Evolutionary conservation across 805 yeast species (phyloP).

Genomic region (Hanseniaspora occidentalis): DNA sequence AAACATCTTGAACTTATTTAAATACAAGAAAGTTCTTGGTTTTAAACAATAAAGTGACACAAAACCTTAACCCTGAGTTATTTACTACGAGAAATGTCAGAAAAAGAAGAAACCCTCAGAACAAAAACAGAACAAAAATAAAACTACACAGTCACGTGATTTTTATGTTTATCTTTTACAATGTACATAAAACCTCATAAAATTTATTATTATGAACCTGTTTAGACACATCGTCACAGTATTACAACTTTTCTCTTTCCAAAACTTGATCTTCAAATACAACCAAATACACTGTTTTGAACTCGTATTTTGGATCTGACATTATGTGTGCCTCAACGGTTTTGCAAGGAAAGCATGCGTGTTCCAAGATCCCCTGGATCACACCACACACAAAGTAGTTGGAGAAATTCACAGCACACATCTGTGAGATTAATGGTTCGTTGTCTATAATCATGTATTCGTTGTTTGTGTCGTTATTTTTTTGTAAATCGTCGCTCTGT

Average conservation of each 20-base stretch:
- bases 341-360: constrained; percentile 53
- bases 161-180: no score
- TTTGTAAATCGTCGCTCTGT: constrained; percentile 64
- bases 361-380: constrained; percentile 69
- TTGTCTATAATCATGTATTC: constrained; percentile 75
- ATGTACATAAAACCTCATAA: no score
- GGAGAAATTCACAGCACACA: constrained; percentile 60
- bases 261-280: constrained; percentile 39
- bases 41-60: no score
- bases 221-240: no score
- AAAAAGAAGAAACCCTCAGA: no score
- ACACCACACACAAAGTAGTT: constrained; percentile 78
- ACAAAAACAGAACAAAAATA: no score
- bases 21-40: no score
- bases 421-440: constrained; percentile 53
- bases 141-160: no score
- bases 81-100: no score
- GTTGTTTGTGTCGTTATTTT: constrained; percentile 52
- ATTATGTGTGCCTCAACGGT: constrained; percentile 70
- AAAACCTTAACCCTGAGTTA: no score
- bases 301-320: constrained; percentile 34
- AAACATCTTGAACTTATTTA: no score
- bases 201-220: no score
- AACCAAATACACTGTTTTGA: constrained; percentile 61
- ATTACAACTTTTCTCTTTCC: constrained; percentile 1